Evolutionary conservation across 768 basidiomycete genomes (phyloP).

Genomic region (Hygrocybe coccinea): DNA sequence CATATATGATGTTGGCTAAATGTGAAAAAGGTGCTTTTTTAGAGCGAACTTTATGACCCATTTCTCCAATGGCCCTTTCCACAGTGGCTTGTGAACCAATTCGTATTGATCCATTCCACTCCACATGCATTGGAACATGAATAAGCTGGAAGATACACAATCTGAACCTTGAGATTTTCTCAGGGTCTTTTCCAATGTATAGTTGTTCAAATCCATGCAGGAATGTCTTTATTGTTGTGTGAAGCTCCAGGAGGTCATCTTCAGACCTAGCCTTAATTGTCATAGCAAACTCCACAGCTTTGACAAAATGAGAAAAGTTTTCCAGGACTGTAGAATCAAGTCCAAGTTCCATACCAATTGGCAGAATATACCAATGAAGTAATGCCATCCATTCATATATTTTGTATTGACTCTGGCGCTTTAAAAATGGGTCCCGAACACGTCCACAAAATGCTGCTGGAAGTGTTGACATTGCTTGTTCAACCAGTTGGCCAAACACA

Average conservation of each 20-base stretch:
- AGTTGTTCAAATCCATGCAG: conserved; percentile 22
- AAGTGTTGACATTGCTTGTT: conserved; percentile 23
- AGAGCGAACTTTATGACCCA: conserved; percentile 28
- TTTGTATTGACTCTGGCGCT: conserved; percentile 35
- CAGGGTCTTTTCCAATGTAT: conserved; percentile 26
- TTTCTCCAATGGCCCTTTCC: conserved; percentile 24
- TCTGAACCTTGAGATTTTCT: conserved; percentile 20
- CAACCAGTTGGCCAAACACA: conserved; percentile 20
- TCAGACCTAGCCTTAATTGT: conserved; percentile 16
- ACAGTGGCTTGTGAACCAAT: conserved; percentile 31
- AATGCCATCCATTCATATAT: conserved; percentile 35
- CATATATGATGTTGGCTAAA: conserved; percentile 24
- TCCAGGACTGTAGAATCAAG: conserved; percentile 19
- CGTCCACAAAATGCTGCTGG: conserved; percentile 32
- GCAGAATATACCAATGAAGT: conserved; percentile 33
- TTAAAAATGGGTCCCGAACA: conserved; percentile 26
- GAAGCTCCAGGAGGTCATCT: conserved; percentile 17
- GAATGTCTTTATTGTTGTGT: conserved; percentile 22
- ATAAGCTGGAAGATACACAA: conserved; percentile 33
- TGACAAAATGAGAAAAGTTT: conserved; percentile 27
- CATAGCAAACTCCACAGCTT: conserved; percentile 29
- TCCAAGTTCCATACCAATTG: conserved; percentile 29
- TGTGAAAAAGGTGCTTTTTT: conserved; percentile 30
- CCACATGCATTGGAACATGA: conserved; percentile 31
- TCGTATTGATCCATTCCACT: conserved; percentile 34